Conservation (phyloP, 352 stramenopile species). For the Pythium volutum region DNA sequence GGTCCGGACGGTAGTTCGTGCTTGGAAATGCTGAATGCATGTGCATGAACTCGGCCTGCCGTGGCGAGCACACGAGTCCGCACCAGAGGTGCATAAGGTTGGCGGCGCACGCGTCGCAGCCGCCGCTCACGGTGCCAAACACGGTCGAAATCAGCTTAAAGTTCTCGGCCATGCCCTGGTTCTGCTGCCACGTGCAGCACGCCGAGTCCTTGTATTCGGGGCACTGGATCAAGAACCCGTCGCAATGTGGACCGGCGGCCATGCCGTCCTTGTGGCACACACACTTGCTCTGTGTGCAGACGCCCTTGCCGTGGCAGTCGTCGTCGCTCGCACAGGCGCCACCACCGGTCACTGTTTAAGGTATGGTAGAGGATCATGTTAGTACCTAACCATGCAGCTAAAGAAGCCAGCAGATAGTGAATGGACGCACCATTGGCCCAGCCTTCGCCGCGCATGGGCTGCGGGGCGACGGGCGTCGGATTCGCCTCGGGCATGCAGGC, state of each 20-base stretch:
- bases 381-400: too few species aligned
- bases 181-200: constrained; percentile 91
- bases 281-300: constrained; percentile 42
- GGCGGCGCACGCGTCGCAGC: constrained; percentile 75
- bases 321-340: constrained; percentile 44
- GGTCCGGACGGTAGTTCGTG: constrained; percentile 63
- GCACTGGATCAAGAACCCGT: constrained; percentile 76
- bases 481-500: constrained; percentile 69
- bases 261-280: constrained; percentile 64
- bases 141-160: constrained; percentile 72
- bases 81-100: constrained; percentile 90
- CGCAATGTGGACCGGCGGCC: constrained; percentile 64
- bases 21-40: constrained; percentile 67
- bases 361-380: too few species aligned
- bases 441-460: constrained; percentile 35
- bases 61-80: constrained; percentile 75
- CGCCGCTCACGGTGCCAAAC: constrained; percentile 68
- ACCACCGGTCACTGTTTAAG: constrained; percentile 51
- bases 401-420: too few species aligned
- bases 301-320: constrained; percentile 61
- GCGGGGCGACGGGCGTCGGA: constrained; percentile 9
- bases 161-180: constrained; percentile 84
- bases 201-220: constrained; percentile 74
- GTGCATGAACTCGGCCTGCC: constrained; percentile 70
- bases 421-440: constrained; percentile 40